Evolutionary conservation across 2,329 filamentous ascomycete genomes (phyloP).

Genomic region (Phaeosphaeria sp.): DNA sequence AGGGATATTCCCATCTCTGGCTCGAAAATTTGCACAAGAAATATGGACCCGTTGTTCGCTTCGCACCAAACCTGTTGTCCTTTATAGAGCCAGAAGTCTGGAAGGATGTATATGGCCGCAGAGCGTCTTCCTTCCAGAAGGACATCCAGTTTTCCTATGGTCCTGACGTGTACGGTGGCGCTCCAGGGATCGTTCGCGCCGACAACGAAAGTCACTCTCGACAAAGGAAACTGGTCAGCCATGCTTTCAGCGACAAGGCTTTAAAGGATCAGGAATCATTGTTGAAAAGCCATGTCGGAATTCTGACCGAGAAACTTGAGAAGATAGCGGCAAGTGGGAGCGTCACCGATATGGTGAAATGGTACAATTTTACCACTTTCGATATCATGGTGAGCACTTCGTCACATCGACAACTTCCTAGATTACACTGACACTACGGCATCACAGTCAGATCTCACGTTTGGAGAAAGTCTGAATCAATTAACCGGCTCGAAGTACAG

Average conservation of each 20-base stretch:
- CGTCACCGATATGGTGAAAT: constrained; percentile 28
- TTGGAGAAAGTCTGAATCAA: constrained; percentile 34
- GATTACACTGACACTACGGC: not conserved
- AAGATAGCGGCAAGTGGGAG: constrained; percentile 19
- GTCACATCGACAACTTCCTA: not conserved
- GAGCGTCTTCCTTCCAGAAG: constrained; percentile 37
- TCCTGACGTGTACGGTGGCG: constrained; percentile 31
- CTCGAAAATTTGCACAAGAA: constrained; percentile 40
- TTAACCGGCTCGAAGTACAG: constrained; percentile 23
- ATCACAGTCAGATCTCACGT: constrained; percentile 35
- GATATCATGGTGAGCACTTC: constrained; percentile 15
- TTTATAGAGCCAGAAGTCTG: constrained; percentile 45
- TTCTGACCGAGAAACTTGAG: constrained; percentile 45
- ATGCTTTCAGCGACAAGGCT: constrained; percentile 49
- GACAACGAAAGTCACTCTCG: constrained; percentile 45
- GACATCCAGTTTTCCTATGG: constrained; percentile 39
- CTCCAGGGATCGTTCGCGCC: constrained; percentile 33
- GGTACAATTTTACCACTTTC: constrained; percentile 35
- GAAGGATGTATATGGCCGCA: constrained; percentile 51
- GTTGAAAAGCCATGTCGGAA: constrained; percentile 45
- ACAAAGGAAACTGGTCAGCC: constrained; percentile 41
- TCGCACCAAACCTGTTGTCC: constrained; percentile 47
- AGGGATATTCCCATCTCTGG: constrained; percentile 24
- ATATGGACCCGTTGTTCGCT: constrained; percentile 49
- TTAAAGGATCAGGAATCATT: constrained; percentile 44